phyloP scores from a whole-genome alignment of 2,329 filamentous ascomycete genomes.

The Bipolaris oryzae region DNA sequence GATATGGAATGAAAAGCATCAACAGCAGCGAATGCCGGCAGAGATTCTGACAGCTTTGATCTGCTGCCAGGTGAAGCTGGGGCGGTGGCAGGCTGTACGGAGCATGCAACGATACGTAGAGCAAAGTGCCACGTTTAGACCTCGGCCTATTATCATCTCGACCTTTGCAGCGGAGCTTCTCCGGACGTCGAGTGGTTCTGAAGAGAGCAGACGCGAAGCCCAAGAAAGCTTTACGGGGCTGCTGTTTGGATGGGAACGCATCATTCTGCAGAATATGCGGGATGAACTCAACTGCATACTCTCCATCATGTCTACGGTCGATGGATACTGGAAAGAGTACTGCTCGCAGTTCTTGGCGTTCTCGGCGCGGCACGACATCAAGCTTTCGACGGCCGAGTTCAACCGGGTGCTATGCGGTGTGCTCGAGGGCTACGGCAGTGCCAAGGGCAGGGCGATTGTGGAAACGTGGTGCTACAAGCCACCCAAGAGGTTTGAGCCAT shows the following conservation, averaged over 20 bases:
- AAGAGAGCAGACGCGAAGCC: conserved; percentile 21
- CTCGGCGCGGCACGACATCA: conserved; percentile 33
- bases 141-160: conserved; percentile 37
- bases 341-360: conserved; percentile 40
- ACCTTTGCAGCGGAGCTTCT: conserved; percentile 40
- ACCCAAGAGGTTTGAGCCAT: conserved; percentile 29
- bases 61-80: conserved; percentile 51
- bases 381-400: conserved; percentile 52
- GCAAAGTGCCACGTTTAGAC: conserved; percentile 32
- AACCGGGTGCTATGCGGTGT: conserved; percentile 62
- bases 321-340: conserved; percentile 34
- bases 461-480: conserved; percentile 52
- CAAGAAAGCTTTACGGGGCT: conserved; percentile 34
- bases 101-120: conserved; percentile 46
- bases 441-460: conserved; percentile 56
- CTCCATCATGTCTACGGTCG: conserved; percentile 39
- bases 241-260: conserved; percentile 41
- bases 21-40: conserved; percentile 39
- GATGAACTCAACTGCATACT: conserved; percentile 42
- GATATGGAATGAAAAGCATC: conserved; percentile 22
- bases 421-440: conserved; percentile 56
- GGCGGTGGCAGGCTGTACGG: conserved; percentile 50
- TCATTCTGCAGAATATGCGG: conserved; percentile 30
- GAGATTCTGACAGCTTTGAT: conserved; percentile 49
- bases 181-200: conserved; percentile 25